A percentile compares a stretch with the other conserved stretches of the same genome.
Conservation (phyloP, 495 filamentous ascomycete genomes). For the Aspergillus ostianus region DNA sequence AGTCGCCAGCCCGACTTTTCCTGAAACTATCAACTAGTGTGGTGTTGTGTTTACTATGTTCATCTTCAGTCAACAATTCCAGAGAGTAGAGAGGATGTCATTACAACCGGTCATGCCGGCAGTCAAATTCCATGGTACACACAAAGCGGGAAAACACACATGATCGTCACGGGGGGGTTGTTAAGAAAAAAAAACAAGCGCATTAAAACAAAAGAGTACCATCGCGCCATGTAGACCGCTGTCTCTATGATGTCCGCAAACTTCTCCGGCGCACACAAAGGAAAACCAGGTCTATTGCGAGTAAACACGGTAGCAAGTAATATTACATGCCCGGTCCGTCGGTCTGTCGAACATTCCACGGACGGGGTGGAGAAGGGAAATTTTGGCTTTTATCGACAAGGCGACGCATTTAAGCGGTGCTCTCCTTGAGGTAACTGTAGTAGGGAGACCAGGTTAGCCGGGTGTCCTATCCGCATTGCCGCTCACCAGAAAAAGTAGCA, state of each 20-base stretch:
- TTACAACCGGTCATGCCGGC: constrained; percentile 20
- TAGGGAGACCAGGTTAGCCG: constrained; percentile 10
- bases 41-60: no score
- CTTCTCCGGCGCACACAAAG: constrained; percentile 17
- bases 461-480: neutral
- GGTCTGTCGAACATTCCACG: constrained; percentile 23
- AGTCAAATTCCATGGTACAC: constrained; percentile 25
- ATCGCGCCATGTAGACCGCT: constrained; percentile 6
- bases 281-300: constrained; percentile 27
- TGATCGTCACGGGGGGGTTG: constrained; percentile 15
- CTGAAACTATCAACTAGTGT: no score
- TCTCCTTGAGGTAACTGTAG: constrained; percentile 63
- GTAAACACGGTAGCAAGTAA: constrained; percentile 34
- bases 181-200: neutral
- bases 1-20: constrained; percentile 16
- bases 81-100: constrained; percentile 19
- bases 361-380: constrained; percentile 24
- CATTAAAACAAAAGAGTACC: neutral
- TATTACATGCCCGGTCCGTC: constrained; percentile 42
- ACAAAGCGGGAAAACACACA: constrained; percentile 19
- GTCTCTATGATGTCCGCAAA: constrained; percentile 26
- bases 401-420: constrained; percentile 51
- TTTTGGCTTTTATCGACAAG: constrained; percentile 3
- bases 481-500: neutral
- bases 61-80: no score